A percentile compares a stretch with the other conserved stretches of the same genome.
Evolutionary conservation across 1,284 basidiomycete species (phyloP).

Genomic region (Pseudozyma thailandica): DNA sequence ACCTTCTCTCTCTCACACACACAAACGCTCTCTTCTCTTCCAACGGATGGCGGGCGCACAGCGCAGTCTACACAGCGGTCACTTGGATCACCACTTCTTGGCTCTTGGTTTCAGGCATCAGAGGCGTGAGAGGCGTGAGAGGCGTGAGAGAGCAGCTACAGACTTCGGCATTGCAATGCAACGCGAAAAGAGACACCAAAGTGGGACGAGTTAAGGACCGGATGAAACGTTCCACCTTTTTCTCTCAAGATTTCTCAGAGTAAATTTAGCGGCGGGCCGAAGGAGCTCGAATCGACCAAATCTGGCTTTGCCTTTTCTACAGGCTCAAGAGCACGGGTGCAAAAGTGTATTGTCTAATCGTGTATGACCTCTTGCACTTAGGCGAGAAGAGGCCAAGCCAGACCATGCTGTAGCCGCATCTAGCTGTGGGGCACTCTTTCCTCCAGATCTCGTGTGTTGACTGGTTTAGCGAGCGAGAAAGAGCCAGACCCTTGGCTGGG

Average conservation of each 20-base stretch:
- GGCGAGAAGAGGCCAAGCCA: background rate
- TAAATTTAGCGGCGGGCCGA: background rate
- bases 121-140: too few species aligned
- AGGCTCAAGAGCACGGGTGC: background rate
- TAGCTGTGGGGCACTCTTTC: background rate
- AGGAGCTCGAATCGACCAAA: background rate
- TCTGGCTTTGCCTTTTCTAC: too few species aligned
- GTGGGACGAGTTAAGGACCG: background rate
- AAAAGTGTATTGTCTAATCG: too few species aligned
- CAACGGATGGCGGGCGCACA: background rate
- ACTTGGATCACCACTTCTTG: too few species aligned
- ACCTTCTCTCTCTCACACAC: background rate
- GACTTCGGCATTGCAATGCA: background rate
- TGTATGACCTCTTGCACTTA: background rate
- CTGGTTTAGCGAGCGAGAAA: background rate
- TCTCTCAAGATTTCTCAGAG: background rate
- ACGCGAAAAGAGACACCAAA: background rate
- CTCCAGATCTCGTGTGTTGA: background rate
- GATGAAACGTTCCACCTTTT: slow-evolving; percentile 2
- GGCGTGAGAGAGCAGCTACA: too few species aligned
- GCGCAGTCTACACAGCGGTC: background rate
- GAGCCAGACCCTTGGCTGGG: background rate
- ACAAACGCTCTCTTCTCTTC: background rate
- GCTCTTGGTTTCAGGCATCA: background rate
- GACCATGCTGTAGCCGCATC: background rate